These are phyloP conservation scores for Thuidium tamariscinum DNA, from an alignment of 225 moss, liverwort and hornwort genomes.

Conservation along the genomic window DNA sequence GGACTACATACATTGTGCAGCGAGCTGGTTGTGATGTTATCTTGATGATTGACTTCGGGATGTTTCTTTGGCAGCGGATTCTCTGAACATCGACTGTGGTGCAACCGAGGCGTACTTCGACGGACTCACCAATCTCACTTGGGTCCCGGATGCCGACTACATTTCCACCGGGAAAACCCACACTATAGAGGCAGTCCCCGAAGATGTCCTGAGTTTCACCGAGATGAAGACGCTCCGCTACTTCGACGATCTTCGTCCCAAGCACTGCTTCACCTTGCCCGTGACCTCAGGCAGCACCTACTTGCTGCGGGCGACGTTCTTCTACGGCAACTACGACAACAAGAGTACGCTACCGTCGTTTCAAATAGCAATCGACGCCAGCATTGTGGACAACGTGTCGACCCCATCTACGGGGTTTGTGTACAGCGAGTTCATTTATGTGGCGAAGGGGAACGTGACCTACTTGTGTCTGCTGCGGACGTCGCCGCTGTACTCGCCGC, in stretches of 20 bases:
- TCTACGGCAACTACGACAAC: slow-evolving; percentile 8
- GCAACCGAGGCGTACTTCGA: not conserved
- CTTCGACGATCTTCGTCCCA: slow-evolving; percentile 2
- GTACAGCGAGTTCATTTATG: not conserved
- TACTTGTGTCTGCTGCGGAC: slow-evolving; percentile 3
- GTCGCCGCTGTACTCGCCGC: not conserved
- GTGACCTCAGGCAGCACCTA: not conserved
- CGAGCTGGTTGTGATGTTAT: too few species aligned
- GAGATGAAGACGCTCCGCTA: not conserved
- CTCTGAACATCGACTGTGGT: slow-evolving; percentile 28
- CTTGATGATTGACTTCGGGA: too few species aligned
- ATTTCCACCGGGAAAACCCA: not conserved
- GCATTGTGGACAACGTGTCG: not conserved
- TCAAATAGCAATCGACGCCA: not conserved
- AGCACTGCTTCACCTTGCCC: slow-evolving; percentile 11
- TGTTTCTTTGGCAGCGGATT: not conserved
- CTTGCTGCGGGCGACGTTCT: not conserved
- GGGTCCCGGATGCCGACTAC: slow-evolving; percentile 6
- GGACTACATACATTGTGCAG: not conserved
- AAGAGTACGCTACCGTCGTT: not conserved
- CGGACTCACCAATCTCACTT: not conserved
- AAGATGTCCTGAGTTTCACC: not conserved
- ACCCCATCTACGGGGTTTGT: accelerated
- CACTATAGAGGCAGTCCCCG: not conserved
- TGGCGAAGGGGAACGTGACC: not conserved